phyloP scores from a whole-genome alignment of 345 rosid species.

The Citrus medica region DNA sequence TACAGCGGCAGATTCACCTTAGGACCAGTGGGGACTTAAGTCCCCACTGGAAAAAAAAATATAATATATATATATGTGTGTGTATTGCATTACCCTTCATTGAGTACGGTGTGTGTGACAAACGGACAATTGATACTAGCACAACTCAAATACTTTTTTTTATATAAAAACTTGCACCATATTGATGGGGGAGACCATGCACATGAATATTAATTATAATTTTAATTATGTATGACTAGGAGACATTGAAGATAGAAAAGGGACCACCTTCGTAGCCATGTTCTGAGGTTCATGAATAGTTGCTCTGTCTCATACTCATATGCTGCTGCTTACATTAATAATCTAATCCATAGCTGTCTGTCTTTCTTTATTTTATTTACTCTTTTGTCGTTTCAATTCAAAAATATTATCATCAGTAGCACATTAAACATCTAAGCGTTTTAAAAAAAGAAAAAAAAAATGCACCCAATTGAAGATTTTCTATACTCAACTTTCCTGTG shows the following conservation, averaged over 20 bases:
- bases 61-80: no score
- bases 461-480: neutral
- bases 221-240: neutral
- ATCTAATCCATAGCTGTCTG: neutral
- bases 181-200: neutral
- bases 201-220: neutral
- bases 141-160: no score
- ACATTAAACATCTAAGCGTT: neutral
- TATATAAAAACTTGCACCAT: neutral
- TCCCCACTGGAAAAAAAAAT: no score
- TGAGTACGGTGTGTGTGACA: no score
- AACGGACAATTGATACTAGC: no score
- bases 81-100: no score
- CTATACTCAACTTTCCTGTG: neutral
- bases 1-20: no score
- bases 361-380: neutral
- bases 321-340: neutral
- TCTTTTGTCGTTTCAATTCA: neutral
- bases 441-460: no score
- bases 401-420: neutral
- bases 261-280: conserved; percentile 22
- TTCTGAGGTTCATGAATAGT: conserved; percentile 21
- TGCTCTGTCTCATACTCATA: neutral
- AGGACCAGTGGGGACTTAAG: no score
- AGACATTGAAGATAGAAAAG: conserved; percentile 12